Evolutionary conservation across 768 basidiomycete genomes (phyloP).

Genomic region (Termitomyces sp.): DNA sequence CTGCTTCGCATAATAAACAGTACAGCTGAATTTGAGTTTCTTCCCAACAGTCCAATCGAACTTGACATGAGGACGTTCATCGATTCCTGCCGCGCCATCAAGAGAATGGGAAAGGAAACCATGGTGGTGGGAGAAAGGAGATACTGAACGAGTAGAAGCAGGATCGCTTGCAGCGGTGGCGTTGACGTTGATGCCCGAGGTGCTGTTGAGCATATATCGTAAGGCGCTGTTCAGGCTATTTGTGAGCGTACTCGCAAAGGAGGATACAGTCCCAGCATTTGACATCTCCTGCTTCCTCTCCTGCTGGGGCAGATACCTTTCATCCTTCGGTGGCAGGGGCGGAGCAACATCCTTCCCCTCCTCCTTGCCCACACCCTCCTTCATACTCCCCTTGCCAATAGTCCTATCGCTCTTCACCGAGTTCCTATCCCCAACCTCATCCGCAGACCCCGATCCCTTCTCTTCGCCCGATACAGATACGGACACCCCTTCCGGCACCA

Average conservation of each 20-base stretch:
- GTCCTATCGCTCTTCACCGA: not conserved
- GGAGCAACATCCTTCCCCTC: not conserved
- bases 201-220: slow-evolving; percentile 39
- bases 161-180: slow-evolving; percentile 23
- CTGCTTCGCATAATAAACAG: slow-evolving; percentile 77
- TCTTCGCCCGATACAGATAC: no score
- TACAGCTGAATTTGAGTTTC: slow-evolving; percentile 71
- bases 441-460: not conserved
- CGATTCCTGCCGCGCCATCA: slow-evolving; percentile 36
- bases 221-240: slow-evolving; percentile 53
- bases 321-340: slow-evolving; percentile 22
- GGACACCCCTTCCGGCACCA: not conserved
- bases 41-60: slow-evolving; percentile 78
- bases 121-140: slow-evolving; percentile 19
- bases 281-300: slow-evolving; percentile 4
- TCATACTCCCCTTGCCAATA: not conserved
- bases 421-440: not conserved
- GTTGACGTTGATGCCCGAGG: not conserved
- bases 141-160: slow-evolving; percentile 18
- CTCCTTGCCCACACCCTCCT: no score
- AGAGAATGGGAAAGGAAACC: slow-evolving; percentile 40
- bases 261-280: slow-evolving; percentile 22
- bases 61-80: slow-evolving; percentile 77
- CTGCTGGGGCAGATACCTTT: not conserved
- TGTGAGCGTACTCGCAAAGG: slow-evolving; percentile 42